A percentile compares a stretch with the other conserved stretches of the same genome.
Conservation (phyloP, 192 early-diverging fungal species). For the Phycomyces blakesleeanus region DNA sequence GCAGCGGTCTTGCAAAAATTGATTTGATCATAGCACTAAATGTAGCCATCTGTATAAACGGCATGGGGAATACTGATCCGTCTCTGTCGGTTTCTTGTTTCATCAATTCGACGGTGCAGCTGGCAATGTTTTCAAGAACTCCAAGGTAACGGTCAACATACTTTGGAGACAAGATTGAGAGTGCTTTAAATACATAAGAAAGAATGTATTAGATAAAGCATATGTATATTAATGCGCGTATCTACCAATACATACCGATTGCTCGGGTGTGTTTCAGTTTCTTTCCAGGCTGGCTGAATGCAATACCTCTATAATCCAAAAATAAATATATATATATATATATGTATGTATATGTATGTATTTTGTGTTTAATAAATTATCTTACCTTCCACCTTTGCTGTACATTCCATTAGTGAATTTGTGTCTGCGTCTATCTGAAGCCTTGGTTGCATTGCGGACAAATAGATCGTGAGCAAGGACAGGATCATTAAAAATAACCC, state of each 20-base stretch:
- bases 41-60: background rate
- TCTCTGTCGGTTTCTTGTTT: background rate
- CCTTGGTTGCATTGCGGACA: background rate
- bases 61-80: background rate
- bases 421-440: constrained; percentile 3
- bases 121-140: background rate
- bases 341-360: background rate
- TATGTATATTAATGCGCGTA: no score
- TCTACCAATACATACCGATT: background rate
- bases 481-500: constrained; percentile 13
- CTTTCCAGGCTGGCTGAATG: background rate
- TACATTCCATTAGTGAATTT: constrained; percentile 6
- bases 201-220: no score
- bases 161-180: constrained; percentile 3
- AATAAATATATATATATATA: background rate
- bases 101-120: background rate
- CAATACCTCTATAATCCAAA: constrained; percentile 11
- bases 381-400: constrained; percentile 9
- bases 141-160: background rate
- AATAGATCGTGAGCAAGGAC: constrained; percentile 7
- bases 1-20: background rate
- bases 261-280: constrained; percentile 9
- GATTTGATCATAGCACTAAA: background rate
- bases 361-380: background rate
- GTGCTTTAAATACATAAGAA: no score